Evolutionary conservation across 495 filamentous ascomycete species (phyloP).

Genomic region (Opeltia flavorubescens): DNA sequence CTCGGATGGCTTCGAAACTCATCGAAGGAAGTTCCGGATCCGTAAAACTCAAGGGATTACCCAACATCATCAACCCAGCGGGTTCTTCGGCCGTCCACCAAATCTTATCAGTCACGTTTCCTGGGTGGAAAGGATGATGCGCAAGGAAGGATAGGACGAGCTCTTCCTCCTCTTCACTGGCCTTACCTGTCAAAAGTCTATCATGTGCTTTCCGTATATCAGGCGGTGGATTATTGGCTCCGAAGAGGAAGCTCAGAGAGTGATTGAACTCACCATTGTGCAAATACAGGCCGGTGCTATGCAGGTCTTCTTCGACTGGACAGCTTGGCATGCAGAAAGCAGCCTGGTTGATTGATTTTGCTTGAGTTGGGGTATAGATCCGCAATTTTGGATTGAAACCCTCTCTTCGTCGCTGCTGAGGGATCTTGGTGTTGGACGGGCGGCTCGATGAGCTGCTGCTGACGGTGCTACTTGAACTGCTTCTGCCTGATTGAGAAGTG

Average conservation of each 20-base stretch:
- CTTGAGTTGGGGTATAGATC: background rate
- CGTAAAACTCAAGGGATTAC: background rate
- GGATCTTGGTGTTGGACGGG: background rate
- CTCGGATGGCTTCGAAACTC: background rate
- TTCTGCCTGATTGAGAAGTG: background rate
- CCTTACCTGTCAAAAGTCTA: background rate
- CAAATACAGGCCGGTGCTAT: background rate
- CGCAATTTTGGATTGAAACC: background rate
- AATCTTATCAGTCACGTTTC: background rate
- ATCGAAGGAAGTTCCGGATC: background rate
- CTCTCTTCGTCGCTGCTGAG: background rate
- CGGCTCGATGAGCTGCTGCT: background rate
- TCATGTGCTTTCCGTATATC: background rate
- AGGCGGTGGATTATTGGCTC: background rate
- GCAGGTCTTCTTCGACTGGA: background rate
- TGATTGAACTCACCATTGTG: background rate
- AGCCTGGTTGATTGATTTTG: background rate
- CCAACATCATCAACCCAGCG: background rate
- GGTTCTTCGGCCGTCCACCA: background rate
- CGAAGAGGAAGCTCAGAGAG: background rate
- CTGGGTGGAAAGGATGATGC: background rate
- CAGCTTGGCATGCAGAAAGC: background rate
- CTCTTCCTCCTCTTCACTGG: background rate
- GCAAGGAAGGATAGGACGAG: background rate
- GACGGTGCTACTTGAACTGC: background rate